Evolutionary conservation across 177 flowering plant genomes (phyloP).

Genomic region (Vitis hybrid): DNA sequence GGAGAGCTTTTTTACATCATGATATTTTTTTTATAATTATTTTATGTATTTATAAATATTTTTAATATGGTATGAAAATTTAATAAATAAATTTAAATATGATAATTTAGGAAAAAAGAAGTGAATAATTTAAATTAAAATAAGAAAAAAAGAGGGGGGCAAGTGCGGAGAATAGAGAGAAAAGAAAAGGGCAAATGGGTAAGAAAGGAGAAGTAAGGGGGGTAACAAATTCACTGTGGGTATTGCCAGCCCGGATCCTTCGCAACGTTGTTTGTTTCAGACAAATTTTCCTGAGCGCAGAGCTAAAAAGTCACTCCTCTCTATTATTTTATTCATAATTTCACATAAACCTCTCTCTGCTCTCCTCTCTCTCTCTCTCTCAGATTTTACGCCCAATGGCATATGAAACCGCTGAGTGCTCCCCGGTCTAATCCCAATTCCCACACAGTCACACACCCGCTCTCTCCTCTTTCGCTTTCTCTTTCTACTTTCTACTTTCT

Average conservation of each 20-base stretch:
- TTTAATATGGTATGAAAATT: no score
- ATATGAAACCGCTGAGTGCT: not conserved
- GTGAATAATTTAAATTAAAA: no score
- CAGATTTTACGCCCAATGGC: not conserved
- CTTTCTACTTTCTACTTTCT: not conserved
- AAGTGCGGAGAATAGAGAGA: not conserved
- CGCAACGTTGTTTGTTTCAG: slow-evolving; percentile 56
- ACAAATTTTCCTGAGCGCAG: slow-evolving; percentile 45
- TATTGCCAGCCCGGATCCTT: slow-evolving; percentile 41
- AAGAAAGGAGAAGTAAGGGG: not conserved
- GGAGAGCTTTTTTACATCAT: no score
- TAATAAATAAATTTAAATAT: no score
- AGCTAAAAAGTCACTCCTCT: slow-evolving; percentile 23
- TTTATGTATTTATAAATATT: no score
- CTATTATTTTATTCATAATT: slow-evolving; percentile 6
- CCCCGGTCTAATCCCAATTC: no score
- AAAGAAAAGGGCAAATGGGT: not conserved
- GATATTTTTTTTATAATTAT: no score
- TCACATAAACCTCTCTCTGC: not conserved
- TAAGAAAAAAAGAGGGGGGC: not conserved
- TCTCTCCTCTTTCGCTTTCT: not conserved
- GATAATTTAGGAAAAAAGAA: no score
- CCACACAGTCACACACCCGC: no score
- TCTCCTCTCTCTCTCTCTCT: not conserved
- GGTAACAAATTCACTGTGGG: slow-evolving; percentile 3